Conservation (phyloP, 192 early-diverging fungal genomes). For the Rhizoclosmatium globosum region DNA sequence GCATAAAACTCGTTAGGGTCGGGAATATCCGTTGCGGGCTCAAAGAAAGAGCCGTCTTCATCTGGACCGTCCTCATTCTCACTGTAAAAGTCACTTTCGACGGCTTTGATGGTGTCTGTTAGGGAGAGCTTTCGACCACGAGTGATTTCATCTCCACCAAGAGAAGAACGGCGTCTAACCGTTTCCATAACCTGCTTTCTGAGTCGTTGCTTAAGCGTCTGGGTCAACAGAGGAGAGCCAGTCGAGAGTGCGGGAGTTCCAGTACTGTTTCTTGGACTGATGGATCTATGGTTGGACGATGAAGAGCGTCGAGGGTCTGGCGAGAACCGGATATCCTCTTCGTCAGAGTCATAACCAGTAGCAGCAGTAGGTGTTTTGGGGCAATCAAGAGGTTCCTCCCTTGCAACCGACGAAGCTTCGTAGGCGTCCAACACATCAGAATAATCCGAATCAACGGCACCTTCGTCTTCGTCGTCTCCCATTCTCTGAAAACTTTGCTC, state of each 20-base stretch:
- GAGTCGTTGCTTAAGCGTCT: constrained; percentile 5
- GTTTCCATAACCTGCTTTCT: neutral
- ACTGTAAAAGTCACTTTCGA: neutral
- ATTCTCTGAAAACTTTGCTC: neutral
- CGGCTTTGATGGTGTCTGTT: neutral
- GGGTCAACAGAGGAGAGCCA: constrained; percentile 20
- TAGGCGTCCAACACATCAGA: constrained; percentile 24
- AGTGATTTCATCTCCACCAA: neutral
- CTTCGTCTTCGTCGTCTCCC: neutral
- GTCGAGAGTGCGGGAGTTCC: neutral
- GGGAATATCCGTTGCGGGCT: neutral
- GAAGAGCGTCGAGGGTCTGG: constrained; percentile 5
- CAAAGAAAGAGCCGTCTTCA: neutral
- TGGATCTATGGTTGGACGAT: neutral
- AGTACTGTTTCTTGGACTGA: neutral
- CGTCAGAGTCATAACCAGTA: neutral
- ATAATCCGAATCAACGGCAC: neutral
- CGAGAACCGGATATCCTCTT: neutral
- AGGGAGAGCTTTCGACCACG: constrained; percentile 4
- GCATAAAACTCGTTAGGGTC: neutral
- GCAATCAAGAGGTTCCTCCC: neutral
- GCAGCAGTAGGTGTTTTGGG: too few relatives aligned
- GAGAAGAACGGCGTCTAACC: constrained; percentile 12
- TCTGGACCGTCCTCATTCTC: neutral
- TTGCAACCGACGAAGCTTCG: too few relatives aligned